Conservation (phyloP, 352 stramenopile genomes). For the Phytopythium kandeliae region DNA sequence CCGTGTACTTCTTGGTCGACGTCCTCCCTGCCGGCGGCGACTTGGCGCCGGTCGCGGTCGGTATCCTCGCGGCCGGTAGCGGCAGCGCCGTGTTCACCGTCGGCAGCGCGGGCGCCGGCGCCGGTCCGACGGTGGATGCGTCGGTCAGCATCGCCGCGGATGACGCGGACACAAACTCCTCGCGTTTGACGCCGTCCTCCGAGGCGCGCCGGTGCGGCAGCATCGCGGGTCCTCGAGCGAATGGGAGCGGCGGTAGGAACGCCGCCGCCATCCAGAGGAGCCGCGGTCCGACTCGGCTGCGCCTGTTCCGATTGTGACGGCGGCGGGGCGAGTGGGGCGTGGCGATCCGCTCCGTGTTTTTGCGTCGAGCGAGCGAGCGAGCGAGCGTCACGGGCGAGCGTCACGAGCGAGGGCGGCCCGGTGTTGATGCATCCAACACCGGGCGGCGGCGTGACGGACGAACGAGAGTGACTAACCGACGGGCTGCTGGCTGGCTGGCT, state of each 20-base stretch:
- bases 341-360: constrained; percentile 4
- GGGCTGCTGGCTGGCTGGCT: no score
- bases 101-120: neutral
- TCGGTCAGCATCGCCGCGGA: neutral
- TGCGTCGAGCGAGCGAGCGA: neutral
- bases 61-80: neutral
- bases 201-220: neutral
- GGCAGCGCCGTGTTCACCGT: no score
- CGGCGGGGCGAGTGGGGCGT: neutral
- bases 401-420: neutral
- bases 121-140: neutral
- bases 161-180: neutral
- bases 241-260: neutral
- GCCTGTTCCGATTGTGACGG: neutral
- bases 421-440: neutral
- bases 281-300: neutral
- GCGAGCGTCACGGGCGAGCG: neutral
- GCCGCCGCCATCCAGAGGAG: neutral
- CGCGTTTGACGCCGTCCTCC: neutral
- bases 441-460: neutral
- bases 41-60: neutral
- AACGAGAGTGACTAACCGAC: neutral
- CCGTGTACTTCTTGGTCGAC: constrained; percentile 7
- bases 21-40: neutral
- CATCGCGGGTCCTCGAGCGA: neutral